These are phyloP conservation scores for Clonostachys solani DNA, from an alignment of 2,329 filamentous ascomycete species.

Conservation along the genomic window DNA sequence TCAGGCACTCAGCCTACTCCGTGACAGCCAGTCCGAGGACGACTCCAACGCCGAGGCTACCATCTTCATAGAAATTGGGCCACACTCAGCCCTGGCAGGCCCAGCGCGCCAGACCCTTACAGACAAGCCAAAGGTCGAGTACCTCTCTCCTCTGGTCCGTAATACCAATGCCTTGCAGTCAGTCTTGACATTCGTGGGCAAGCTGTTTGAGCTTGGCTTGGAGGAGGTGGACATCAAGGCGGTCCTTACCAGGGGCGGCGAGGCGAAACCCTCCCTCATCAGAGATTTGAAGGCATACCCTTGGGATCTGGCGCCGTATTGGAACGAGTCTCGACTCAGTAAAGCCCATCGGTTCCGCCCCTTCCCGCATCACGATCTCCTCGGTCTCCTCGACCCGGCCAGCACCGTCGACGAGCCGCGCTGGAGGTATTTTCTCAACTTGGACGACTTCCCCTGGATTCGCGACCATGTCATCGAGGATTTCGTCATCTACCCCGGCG, in stretches of 20 bases:
- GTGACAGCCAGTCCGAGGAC: background rate
- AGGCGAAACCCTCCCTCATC: conserved; percentile 1
- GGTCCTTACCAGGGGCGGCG: conserved; percentile 4
- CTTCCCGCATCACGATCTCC: conserved; percentile 14
- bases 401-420: conserved; percentile 12
- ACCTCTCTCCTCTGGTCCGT: background rate
- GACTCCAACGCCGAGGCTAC: background rate
- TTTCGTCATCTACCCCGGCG: conserved; percentile 20
- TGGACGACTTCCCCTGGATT: conserved; percentile 22
- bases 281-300: conserved; percentile 13
- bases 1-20: background rate
- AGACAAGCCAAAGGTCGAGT: background rate
- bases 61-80: conserved; percentile 8
- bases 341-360: conserved; percentile 14
- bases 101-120: conserved; percentile 4
- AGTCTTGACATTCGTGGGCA: conserved; percentile 5
- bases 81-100: conserved; percentile 5
- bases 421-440: conserved; percentile 22
- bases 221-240: background rate
- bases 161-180: background rate
- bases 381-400: conserved; percentile 12
- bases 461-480: conserved; percentile 19
- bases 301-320: conserved; percentile 11
- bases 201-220: background rate
- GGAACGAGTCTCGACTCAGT: conserved; percentile 11